Percentiles rank a stretch among this genome's conserved stretches.
phyloP scores from a whole-genome alignment of 2,329 filamentous ascomycete genomes.

The Apiospora aurea region DNA sequence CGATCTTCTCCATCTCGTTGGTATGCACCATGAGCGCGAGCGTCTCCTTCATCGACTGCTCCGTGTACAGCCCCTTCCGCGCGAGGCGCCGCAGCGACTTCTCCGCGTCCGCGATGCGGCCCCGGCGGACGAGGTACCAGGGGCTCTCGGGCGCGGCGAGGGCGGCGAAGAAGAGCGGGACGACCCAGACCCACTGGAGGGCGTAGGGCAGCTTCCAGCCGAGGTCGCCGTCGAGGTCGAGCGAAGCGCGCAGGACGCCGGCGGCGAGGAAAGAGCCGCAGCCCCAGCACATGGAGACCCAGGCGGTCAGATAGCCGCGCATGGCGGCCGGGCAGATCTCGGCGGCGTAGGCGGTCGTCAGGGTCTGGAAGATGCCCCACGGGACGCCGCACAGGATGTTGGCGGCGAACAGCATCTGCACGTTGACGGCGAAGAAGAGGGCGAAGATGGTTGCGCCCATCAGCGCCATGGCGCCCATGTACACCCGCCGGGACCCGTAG shows the following conservation, averaged over 20 bases:
- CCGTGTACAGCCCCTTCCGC: slow-evolving; percentile 43
- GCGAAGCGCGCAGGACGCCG: slow-evolving; percentile 52
- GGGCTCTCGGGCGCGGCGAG: slow-evolving; percentile 56
- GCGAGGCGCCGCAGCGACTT: slow-evolving; percentile 52
- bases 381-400: slow-evolving; percentile 46
- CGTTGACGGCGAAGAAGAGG: slow-evolving; percentile 45
- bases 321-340: slow-evolving; percentile 67
- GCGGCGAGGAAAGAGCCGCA: slow-evolving; percentile 66
- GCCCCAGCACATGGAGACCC: slow-evolving; percentile 68
- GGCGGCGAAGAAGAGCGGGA: slow-evolving; percentile 49
- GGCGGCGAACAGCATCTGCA: slow-evolving; percentile 43
- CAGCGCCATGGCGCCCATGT: slow-evolving; percentile 45
- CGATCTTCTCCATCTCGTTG: slow-evolving; percentile 60
- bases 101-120: slow-evolving; percentile 49
- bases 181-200: slow-evolving; percentile 60
- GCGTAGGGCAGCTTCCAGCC: slow-evolving; percentile 58
- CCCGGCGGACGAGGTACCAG: slow-evolving; percentile 57
- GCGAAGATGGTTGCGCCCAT: slow-evolving; percentile 47
- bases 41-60: slow-evolving; percentile 51
- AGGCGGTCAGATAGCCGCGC: slow-evolving; percentile 64
- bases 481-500: slow-evolving; percentile 45
- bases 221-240: slow-evolving; percentile 51
- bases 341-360: slow-evolving; percentile 60
- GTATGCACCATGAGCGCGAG: slow-evolving; percentile 65
- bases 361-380: slow-evolving; percentile 45